phyloP scores from a whole-genome alignment of 1,139 yeast species.

The Blastobotrys malaysiensis region DNA sequence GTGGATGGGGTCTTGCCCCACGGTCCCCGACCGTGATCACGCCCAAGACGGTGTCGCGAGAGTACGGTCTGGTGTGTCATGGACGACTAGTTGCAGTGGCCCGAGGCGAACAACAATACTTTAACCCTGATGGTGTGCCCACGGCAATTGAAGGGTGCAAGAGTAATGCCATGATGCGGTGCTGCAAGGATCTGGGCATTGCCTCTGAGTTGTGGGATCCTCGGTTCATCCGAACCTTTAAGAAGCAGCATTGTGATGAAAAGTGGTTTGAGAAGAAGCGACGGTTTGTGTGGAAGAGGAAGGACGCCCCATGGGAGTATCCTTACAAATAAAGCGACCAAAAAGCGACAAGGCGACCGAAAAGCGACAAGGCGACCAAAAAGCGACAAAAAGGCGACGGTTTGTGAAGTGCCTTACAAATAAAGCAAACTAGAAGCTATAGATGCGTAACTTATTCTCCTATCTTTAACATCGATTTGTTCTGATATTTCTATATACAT shows the following conservation, averaged over 20 bases:
- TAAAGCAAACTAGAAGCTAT: too few species aligned
- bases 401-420: too few species aligned
- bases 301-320: constrained; percentile 65
- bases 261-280: constrained; percentile 86
- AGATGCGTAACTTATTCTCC: too few species aligned
- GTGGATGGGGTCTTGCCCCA: constrained; percentile 98
- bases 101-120: constrained; percentile 93
- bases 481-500: too few species aligned
- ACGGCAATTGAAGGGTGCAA: constrained; percentile 98
- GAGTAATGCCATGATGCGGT: constrained; percentile 93
- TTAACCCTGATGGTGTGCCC: constrained; percentile 79
- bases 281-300: constrained; percentile 72
- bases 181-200: constrained; percentile 94
- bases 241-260: constrained; percentile 70
- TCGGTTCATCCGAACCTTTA: constrained; percentile 73
- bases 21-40: constrained; percentile 79
- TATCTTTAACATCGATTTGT: too few species aligned
- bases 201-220: constrained; percentile 99
- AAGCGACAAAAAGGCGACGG: too few species aligned
- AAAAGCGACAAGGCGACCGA: too few species aligned
- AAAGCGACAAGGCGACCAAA: too few species aligned
- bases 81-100: constrained; percentile 90
- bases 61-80: constrained; percentile 79
- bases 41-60: constrained; percentile 63
- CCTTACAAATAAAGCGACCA: constrained; percentile 51